Evolutionary conservation across 2,329 filamentous ascomycete species (phyloP).

Genomic region (Colletotrichum caudatum): DNA sequence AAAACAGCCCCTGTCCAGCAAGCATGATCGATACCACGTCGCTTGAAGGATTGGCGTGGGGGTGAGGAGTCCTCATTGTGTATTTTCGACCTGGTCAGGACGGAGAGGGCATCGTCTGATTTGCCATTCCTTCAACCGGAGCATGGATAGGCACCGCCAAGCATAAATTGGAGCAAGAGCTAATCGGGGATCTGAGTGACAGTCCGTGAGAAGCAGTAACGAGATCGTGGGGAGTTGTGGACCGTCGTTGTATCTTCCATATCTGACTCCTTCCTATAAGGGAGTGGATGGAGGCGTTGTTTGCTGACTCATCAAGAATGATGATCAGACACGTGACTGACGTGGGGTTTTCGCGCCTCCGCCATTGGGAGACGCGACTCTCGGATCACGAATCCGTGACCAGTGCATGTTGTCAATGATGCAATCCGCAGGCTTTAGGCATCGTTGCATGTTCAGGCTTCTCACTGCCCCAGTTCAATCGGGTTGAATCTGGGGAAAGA

Average conservation of each 20-base stretch:
- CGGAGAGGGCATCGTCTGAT: background rate
- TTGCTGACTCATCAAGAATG: background rate
- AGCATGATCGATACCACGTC: background rate
- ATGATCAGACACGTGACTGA: background rate
- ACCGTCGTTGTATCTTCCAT: no score
- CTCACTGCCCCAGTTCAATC: background rate
- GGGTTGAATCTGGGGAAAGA: no score
- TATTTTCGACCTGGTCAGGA: background rate
- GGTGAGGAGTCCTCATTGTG: background rate
- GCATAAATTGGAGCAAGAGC: background rate
- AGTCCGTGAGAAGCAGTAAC: background rate
- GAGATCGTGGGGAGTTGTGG: no score
- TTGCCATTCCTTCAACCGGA: background rate
- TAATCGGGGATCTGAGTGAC: background rate
- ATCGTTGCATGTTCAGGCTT: background rate
- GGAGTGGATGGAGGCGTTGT: background rate
- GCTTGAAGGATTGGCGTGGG: background rate
- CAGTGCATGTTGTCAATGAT: background rate
- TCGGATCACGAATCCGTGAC: background rate
- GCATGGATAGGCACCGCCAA: background rate
- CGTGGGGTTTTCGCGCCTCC: conserved; percentile 29
- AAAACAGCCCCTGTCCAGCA: background rate
- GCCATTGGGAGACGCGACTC: conserved; percentile 24
- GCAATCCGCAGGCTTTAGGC: background rate
- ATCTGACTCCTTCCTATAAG: no score